Evolutionary conservation across 331 rosid species (phyloP).

Genomic region (Spiraea crenata): DNA sequence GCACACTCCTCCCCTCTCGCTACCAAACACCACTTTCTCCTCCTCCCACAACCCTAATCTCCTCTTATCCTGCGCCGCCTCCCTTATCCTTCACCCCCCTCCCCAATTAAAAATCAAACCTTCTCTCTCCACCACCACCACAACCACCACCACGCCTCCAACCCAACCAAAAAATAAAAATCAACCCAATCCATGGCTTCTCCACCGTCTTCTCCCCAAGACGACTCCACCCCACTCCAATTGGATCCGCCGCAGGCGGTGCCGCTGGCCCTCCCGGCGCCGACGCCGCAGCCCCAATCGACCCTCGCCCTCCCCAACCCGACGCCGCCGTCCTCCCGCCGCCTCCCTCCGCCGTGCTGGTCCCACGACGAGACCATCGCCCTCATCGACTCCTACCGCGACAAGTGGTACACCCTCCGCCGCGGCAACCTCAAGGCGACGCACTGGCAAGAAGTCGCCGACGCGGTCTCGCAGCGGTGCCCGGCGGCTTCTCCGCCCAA

Average conservation of each 20-base stretch:
- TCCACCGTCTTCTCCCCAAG: constrained; percentile 23
- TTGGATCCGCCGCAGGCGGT: constrained; percentile 24
- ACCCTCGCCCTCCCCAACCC: constrained; percentile 34
- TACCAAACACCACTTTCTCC: constrained; percentile 42
- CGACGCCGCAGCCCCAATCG: constrained; percentile 25
- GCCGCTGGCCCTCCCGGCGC: constrained; percentile 28
- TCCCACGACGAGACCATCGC: constrained; percentile 85
- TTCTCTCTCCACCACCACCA: constrained; percentile 3
- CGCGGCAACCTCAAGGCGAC: constrained; percentile 88
- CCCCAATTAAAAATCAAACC: not conserved
- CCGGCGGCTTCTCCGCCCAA: constrained; percentile 68
- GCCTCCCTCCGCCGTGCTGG: constrained; percentile 83
- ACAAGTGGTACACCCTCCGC: constrained; percentile 90
- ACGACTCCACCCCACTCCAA: constrained; percentile 19
- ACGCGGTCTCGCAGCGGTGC: constrained; percentile 56
- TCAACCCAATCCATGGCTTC: constrained; percentile 33
- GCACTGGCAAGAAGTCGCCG: constrained; percentile 97
- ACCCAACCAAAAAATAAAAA: not conserved
- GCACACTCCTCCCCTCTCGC: constrained; percentile 68
- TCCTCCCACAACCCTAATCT: constrained; percentile 27
- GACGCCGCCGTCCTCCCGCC: constrained; percentile 44
- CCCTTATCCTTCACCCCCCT: not conserved
- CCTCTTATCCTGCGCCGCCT: not conserved
- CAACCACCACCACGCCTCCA: not conserved
- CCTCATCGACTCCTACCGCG: constrained; percentile 81